Base-by-base conservation (phyloP, 169 alveolate genomes). In the Eimeria tenella region DNA sequence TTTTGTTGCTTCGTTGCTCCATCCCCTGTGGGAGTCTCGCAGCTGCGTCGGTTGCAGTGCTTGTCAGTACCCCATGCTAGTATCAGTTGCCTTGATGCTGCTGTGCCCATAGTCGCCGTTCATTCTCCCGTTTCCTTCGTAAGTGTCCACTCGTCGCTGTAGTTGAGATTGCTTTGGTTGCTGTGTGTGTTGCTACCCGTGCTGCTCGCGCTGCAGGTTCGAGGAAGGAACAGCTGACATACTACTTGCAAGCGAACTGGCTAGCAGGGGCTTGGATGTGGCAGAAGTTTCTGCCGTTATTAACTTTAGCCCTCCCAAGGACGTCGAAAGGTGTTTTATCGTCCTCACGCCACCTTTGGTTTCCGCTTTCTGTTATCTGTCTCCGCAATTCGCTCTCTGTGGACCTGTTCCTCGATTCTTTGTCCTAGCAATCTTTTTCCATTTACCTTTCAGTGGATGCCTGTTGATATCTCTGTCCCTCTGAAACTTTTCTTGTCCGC, bases 181-280 rank as follows among this genome's bases (percentile, higher is more conserved):
- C 70, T 60, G 70, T 60, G 70, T 60, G 70, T 19, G 70, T 60
- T 13, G 42, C 42, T 31, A 31, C 42, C 42, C 42, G 42, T 31
- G 42, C 42, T 31, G 42, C 42, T 31, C 42, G 42, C 42, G 42
- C 13, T 65, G 73, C 93, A 93, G 95, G 60, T 93, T 93, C 63
- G 68, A 71, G 10, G 52, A 82, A 49, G 93, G 94, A n/a, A 60
- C 77, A 55, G 70, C 56, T 21, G 53, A 19, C 6, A 55, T 75
- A 31, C 95, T 98, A 50, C 94, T 98, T 53, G 97, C 99, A 7
- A 98, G 99, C 21, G 99, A 98, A 84, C 96, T 98, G 31, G 99
- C 99, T 19, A 97, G 98, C n/a, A 90, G 99, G 93, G 99, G 99
- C 17, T 90, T 98, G 60, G 99, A 98, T 93, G 95, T 98, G 58